Evolutionary conservation across 2,329 filamentous ascomycete species (phyloP).

Genomic region (Thielaviopsis cerberus): DNA sequence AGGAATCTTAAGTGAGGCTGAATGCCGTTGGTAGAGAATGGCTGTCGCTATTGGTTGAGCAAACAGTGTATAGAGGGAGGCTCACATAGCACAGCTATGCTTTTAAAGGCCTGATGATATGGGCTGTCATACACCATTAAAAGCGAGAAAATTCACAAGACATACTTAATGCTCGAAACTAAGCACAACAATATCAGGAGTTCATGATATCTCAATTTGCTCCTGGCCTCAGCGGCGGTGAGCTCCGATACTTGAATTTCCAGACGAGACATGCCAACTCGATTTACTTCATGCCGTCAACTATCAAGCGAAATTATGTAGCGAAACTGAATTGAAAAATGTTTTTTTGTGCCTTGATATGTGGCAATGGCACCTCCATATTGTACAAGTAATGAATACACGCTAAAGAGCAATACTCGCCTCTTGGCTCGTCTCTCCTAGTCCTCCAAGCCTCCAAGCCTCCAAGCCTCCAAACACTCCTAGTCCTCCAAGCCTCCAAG

Average conservation of each 20-base stretch:
- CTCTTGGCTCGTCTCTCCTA: neutral
- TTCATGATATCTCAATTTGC: neutral
- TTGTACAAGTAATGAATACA: slow-evolving; percentile 12
- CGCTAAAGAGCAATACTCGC: slow-evolving; percentile 2
- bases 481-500: neutral
- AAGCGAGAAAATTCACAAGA: too few species aligned
- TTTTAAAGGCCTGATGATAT: too few species aligned
- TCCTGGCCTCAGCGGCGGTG: neutral
- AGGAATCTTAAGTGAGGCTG: neutral
- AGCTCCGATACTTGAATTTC: neutral
- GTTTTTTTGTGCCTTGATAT: neutral
- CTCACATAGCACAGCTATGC: too few species aligned
- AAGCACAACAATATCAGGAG: too few species aligned
- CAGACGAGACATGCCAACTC: neutral
- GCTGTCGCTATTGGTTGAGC: too few species aligned
- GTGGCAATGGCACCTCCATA: slow-evolving; percentile 3
- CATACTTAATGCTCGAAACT: too few species aligned
- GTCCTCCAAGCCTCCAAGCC: too few species aligned
- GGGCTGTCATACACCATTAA: too few species aligned
- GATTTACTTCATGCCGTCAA: neutral
- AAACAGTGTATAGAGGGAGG: too few species aligned
- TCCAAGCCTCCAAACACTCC: too few species aligned
- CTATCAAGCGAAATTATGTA: neutral
- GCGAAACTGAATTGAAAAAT: neutral
- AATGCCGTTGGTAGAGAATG: too few species aligned